A percentile compares a stretch with the other conserved stretches of the same genome.
These are phyloP conservation scores for Iris macrosiphon DNA, from an alignment of 106 monocot genomes.

Conservation along the genomic window DNA sequence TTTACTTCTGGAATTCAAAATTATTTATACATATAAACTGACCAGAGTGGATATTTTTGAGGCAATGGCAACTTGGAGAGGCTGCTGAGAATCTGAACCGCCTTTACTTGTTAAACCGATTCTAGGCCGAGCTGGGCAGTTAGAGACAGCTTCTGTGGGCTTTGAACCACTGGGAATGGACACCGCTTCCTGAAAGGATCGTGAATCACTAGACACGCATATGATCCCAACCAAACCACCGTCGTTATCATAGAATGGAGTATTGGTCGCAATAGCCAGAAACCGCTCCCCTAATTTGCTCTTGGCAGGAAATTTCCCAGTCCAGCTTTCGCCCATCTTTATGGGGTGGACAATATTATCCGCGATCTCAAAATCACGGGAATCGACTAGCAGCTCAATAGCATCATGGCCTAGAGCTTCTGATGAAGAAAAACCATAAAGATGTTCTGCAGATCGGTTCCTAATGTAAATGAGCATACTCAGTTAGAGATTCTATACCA, in stretches of 20 bases:
- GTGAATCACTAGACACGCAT: slow-evolving; percentile 72
- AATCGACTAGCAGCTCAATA: slow-evolving; percentile 54
- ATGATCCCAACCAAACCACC: slow-evolving; percentile 66
- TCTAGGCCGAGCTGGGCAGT: slow-evolving; percentile 5
- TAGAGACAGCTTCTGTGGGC: slow-evolving; percentile 3
- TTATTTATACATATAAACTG: slow-evolving; percentile 8
- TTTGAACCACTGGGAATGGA: slow-evolving; percentile 14
- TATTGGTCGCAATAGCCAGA: slow-evolving; percentile 57
- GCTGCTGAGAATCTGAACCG: slow-evolving; percentile 42
- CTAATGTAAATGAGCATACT: slow-evolving; percentile 10
- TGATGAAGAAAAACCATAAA: slow-evolving; percentile 71
- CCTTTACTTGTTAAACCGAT: slow-evolving; percentile 25
- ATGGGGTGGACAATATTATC: slow-evolving; percentile 35
- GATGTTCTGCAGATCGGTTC: slow-evolving; percentile 74
- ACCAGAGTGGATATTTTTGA: slow-evolving; percentile 86
- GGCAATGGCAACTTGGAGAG: slow-evolving; percentile 63
- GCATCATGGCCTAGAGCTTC: slow-evolving; percentile 80
- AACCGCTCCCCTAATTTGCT: slow-evolving; percentile 66
- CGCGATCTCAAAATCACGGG: slow-evolving; percentile 27
- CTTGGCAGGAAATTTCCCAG: slow-evolving; percentile 65
- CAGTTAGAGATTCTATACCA: neutral
- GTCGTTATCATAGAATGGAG: slow-evolving; percentile 79
- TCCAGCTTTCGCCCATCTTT: slow-evolving; percentile 63
- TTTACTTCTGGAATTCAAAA: too few species aligned
- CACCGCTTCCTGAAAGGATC: slow-evolving; percentile 34